Conservation (phyloP, 441 rosid species). For the Mallotus japonicus region DNA sequence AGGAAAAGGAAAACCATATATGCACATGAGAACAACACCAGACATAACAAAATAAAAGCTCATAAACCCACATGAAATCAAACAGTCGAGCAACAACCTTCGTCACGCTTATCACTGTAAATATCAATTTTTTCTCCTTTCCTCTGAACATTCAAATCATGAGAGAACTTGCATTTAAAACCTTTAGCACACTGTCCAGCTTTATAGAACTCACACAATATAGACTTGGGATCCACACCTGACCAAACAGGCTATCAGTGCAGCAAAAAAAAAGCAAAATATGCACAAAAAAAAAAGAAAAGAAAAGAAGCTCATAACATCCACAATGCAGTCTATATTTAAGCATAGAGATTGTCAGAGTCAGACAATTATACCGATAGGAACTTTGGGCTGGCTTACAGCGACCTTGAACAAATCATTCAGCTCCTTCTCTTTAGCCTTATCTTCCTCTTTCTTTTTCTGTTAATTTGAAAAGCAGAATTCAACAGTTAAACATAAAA, state of each 20-base stretch:
- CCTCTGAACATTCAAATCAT: constrained; percentile 87
- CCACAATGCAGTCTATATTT: too few species aligned
- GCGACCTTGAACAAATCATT: constrained; percentile 89
- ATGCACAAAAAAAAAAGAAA: too few species aligned
- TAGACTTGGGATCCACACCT: constrained; percentile 97
- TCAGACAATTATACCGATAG: constrained; percentile 47
- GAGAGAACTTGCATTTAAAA: constrained; percentile 95
- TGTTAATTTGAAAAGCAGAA: constrained; percentile 24
- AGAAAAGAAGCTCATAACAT: too few species aligned
- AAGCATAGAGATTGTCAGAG: not conserved
- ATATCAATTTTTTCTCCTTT: constrained; percentile 92
- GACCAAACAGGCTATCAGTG: constrained; percentile 5
- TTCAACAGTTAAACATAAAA: not conserved
- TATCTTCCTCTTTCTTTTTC: constrained; percentile 95
- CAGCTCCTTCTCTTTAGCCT: constrained; percentile 83
- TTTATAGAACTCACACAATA: constrained; percentile 83
- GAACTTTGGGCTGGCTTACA: constrained; percentile 95
- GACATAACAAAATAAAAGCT: not conserved
- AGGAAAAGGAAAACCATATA: not conserved
- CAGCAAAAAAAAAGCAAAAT: too few species aligned
- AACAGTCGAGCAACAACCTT: constrained; percentile 36
- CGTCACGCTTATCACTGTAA: constrained; percentile 80
- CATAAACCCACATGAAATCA: not conserved
- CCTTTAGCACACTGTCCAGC: constrained; percentile 88
- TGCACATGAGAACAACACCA: constrained; percentile 2